Conservation (phyloP, 2,329 filamentous ascomycete genomes). For the Aspergillus japonicus region DNA sequence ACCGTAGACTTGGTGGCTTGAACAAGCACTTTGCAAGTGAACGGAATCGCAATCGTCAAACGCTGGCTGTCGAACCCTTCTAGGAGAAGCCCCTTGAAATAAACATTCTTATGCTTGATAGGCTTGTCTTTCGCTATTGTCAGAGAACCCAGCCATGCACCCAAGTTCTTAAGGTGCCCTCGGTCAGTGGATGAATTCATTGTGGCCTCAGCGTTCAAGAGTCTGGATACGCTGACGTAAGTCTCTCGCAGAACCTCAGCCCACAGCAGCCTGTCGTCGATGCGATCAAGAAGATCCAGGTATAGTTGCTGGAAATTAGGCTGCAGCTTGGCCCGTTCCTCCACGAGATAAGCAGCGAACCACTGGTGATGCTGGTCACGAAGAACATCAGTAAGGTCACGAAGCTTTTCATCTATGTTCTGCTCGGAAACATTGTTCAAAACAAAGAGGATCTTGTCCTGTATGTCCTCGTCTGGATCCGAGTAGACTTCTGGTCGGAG, state of each 20-base stretch:
- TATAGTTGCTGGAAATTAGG: conserved; percentile 96
- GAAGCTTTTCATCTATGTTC: conserved; percentile 80
- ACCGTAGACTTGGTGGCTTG: conserved; percentile 83
- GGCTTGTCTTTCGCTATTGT: conserved; percentile 92
- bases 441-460: conserved; percentile 92
- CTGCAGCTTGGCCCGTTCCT: conserved; percentile 94
- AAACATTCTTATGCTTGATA: conserved; percentile 94
- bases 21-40: conserved; percentile 91
- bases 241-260: conserved; percentile 90
- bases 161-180: conserved; percentile 87
- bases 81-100: conserved; percentile 91
- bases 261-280: conserved; percentile 77
- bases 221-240: conserved; percentile 77
- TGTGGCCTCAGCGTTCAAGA: conserved; percentile 87
- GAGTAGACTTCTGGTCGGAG: conserved; percentile 66
- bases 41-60: conserved; percentile 88
- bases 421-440: conserved; percentile 94
- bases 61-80: conserved; percentile 93
- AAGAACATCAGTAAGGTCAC: conserved; percentile 75
- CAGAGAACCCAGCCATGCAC: conserved; percentile 86
- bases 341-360: conserved; percentile 94
- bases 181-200: conserved; percentile 82
- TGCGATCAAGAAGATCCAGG: conserved; percentile 79
- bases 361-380: conserved; percentile 84
- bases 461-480: conserved; percentile 78